Evolutionary conservation across 768 basidiomycete species (phyloP), one percentile per base, ranked within the genome.

Genomic region (Lactarius psammicola): DNA sequence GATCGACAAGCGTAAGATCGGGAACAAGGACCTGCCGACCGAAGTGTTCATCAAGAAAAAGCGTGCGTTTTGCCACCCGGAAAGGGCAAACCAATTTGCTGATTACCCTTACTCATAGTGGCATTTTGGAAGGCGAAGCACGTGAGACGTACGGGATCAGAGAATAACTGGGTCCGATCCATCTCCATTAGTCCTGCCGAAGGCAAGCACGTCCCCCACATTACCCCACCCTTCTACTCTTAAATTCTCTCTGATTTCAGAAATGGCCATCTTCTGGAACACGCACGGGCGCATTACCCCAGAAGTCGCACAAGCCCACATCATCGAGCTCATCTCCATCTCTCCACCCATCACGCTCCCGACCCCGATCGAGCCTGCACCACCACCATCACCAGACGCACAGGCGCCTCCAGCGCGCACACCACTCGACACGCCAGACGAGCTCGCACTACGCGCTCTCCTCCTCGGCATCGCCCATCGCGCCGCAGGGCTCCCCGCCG

Each of bases 241-340:
- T 38, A 2, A n/a, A n/a, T 31, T 15, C 33, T 28, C 38, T n/a
- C 26, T n/a, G 3, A 51, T 28, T 31, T 1, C 66, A 88, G 91
- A 92, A 73, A 79, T 93, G 33, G 87, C 77, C 2, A 81, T 92
- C 59, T 91, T 92, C 75, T 92, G 91, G 90, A 93, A 92, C 71
- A 87, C 81, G 0, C 87, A 91, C 72, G 74, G 82, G n/a, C 84
- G 88, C 4, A 81, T 90, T 53, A 77, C 80, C 8, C 75, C 78
- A 20, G 74, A 75, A 2, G 80, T 85, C 15, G 88, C 89, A 0
- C 72, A 81, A 66, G 81, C 80, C 0, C 88, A 90, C 66, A 85
- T 92, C 61, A 69, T 76, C n/a, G 82, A 84, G 34, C 80, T 87
- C 66, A 70, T 78, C 17, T 68, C 76, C 1, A 74, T 89, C 28